Conservation (phyloP, 371 early-diverging fungal genomes). For the Mortierella sp. region DNA sequence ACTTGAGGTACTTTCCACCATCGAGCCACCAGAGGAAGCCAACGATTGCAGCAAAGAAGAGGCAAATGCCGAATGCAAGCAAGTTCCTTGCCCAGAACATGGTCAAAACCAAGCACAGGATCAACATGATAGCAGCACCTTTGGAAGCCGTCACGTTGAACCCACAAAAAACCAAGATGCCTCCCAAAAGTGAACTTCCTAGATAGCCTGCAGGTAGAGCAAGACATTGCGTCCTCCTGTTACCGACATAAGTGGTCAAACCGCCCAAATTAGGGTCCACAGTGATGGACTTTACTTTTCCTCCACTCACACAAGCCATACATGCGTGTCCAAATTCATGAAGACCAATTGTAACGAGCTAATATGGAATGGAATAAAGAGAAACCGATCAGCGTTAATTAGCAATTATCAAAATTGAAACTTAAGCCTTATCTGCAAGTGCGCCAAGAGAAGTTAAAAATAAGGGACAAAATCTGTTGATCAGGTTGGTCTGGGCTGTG, state of each 20-base stretch:
- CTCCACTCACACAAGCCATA: conserved; percentile 89
- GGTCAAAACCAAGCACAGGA: conserved; percentile 79
- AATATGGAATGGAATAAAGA: not conserved
- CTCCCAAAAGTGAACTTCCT: conserved; percentile 85
- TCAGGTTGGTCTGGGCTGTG: not conserved
- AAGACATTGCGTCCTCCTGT: conserved; percentile 78
- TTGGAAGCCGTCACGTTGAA: conserved; percentile 91
- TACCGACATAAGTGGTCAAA: conserved; percentile 71
- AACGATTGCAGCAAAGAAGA: conserved; percentile 86
- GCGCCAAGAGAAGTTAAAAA: conserved; percentile 4
- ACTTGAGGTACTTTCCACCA: conserved; percentile 78
- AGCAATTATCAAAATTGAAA: not conserved
- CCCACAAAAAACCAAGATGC: conserved; percentile 91
- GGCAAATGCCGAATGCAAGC: conserved; percentile 85
- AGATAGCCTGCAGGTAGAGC: conserved; percentile 87
- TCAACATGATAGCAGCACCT: conserved; percentile 83
- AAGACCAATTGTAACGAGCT: conserved; percentile 84
- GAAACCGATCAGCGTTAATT: not conserved
- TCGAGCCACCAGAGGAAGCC: conserved; percentile 90
- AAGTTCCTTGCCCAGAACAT: conserved; percentile 91
- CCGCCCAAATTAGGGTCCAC: conserved; percentile 97
- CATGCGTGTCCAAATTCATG: conserved; percentile 90
- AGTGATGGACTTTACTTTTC: conserved; percentile 89
- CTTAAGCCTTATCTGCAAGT: no score
- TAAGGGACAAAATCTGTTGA: not conserved